Conservation (phyloP, 2,329 filamentous ascomycete species). For the Lanzia echinophila region DNA sequence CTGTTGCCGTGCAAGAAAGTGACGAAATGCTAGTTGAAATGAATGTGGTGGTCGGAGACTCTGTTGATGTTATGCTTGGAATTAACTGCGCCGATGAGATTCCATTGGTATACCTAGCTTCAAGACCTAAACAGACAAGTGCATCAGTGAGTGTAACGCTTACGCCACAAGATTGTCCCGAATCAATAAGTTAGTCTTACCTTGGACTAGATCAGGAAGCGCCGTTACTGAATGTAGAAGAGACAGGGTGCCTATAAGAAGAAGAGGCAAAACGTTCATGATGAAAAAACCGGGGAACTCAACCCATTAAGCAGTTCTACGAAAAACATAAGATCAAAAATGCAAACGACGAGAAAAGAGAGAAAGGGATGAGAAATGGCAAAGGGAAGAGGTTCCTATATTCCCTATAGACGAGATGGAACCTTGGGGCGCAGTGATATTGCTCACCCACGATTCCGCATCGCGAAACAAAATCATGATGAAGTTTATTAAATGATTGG, state of each 20-base stretch:
- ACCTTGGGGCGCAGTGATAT: constrained; percentile 4
- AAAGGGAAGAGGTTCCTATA: constrained; percentile 8
- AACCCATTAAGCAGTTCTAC: neutral
- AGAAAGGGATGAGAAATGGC: neutral
- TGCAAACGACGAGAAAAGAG: constrained; percentile 4
- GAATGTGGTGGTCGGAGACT: constrained; percentile 5
- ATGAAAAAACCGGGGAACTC: constrained; percentile 12
- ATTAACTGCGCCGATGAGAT: constrained; percentile 5
- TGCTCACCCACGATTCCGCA: constrained; percentile 3
- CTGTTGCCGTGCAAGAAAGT: constrained; percentile 12
- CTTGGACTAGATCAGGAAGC: neutral
- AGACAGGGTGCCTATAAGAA: constrained; percentile 15
- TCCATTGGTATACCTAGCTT: constrained; percentile 2
- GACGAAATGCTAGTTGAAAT: neutral
- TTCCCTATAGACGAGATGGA: constrained; percentile 1
- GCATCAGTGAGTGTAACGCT: constrained; percentile 6
- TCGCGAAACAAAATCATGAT: constrained; percentile 6
- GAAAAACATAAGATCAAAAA: constrained; percentile 2
- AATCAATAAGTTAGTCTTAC: constrained; percentile 4
- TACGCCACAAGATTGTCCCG: constrained; percentile 6
- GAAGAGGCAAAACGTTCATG: constrained; percentile 15
- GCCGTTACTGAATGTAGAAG: constrained; percentile 17
- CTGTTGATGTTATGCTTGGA: constrained; percentile 6
- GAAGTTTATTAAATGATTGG: neutral
- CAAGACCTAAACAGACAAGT: neutral